These are phyloP conservation scores for Niebla homalea DNA, from an alignment of 495 filamentous ascomycete species.

Conservation along the genomic window DNA sequence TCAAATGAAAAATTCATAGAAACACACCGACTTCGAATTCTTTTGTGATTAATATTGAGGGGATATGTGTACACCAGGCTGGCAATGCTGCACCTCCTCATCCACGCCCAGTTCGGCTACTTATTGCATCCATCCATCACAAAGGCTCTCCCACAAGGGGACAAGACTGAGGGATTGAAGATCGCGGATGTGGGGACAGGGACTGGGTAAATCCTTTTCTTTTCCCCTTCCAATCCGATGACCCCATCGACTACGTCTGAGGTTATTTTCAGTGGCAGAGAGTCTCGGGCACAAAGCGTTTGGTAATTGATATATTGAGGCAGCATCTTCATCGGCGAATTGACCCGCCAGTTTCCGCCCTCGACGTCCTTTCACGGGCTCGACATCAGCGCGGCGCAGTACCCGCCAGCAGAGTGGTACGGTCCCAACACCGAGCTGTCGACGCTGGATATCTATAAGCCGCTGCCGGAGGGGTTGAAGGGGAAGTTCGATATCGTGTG, in stretches of 20 bases:
- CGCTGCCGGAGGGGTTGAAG: not conserved
- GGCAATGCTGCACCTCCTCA: slow-evolving; percentile 5
- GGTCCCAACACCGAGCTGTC: slow-evolving; percentile 2
- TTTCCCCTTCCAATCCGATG: not conserved
- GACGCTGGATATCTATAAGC: slow-evolving; percentile 4
- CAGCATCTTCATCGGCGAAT: slow-evolving; percentile 4
- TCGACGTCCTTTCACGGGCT: slow-evolving; percentile 3
- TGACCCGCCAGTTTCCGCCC: not conserved
- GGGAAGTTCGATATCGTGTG: slow-evolving; percentile 1
- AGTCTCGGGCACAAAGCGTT: too few relatives aligned
- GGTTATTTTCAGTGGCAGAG: too few relatives aligned
- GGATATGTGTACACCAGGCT: not conserved
- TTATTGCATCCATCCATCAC: slow-evolving; percentile 6
- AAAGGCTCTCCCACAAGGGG: not conserved
- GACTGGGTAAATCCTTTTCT: not conserved
- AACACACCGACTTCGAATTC: too few relatives aligned
- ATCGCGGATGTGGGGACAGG: slow-evolving; percentile 8
- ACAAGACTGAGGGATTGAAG: not conserved
- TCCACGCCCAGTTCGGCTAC: slow-evolving; percentile 2
- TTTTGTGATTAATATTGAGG: too few relatives aligned
- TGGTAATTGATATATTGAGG: too few relatives aligned
- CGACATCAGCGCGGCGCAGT: slow-evolving; percentile 5
- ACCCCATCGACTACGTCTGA: too few relatives aligned
- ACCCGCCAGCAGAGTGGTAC: not conserved
- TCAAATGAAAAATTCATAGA: too few relatives aligned